Conservation (phyloP, 352 stramenopile species). For the Phytophthora hibernalis region DNA sequence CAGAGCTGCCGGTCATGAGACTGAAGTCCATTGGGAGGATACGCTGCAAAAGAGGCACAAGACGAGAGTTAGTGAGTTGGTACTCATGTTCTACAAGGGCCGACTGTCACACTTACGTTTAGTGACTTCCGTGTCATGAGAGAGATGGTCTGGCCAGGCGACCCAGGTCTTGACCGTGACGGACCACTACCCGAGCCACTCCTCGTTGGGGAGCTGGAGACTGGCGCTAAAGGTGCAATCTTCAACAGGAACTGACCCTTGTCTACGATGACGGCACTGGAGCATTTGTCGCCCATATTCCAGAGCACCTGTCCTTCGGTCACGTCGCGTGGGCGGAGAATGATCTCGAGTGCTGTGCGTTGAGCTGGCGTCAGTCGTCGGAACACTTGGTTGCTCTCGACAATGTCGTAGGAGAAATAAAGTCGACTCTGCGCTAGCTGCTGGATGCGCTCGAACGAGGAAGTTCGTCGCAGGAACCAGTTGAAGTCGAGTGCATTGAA, state of each 20-base stretch:
- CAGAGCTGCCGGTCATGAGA: constrained; percentile 28
- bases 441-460: constrained; percentile 75
- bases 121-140: constrained; percentile 41
- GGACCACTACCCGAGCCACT: constrained; percentile 17
- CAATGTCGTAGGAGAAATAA: constrained; percentile 84
- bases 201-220: constrained; percentile 19
- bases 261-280: constrained; percentile 79
- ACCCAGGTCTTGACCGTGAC: constrained; percentile 27
- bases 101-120: constrained; percentile 72
- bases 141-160: constrained; percentile 31
- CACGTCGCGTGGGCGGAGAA: constrained; percentile 66
- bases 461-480: constrained; percentile 82
- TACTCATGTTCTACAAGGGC: background rate
- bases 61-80: constrained; percentile 12
- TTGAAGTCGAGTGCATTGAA: constrained; percentile 88
- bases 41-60: constrained; percentile 37
- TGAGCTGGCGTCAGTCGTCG: constrained; percentile 80
- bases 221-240: constrained; percentile 25
- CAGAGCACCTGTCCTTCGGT: constrained; percentile 77
- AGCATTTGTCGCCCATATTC: constrained; percentile 70
- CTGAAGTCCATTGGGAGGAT: constrained; percentile 70
- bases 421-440: constrained; percentile 75
- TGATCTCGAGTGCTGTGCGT: constrained; percentile 89
- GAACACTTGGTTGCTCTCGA: constrained; percentile 85
- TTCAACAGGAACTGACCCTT: constrained; percentile 78